Evolutionary conservation across 2,329 filamentous ascomycete genomes (phyloP).

Genomic region (Diaporthe eres): DNA sequence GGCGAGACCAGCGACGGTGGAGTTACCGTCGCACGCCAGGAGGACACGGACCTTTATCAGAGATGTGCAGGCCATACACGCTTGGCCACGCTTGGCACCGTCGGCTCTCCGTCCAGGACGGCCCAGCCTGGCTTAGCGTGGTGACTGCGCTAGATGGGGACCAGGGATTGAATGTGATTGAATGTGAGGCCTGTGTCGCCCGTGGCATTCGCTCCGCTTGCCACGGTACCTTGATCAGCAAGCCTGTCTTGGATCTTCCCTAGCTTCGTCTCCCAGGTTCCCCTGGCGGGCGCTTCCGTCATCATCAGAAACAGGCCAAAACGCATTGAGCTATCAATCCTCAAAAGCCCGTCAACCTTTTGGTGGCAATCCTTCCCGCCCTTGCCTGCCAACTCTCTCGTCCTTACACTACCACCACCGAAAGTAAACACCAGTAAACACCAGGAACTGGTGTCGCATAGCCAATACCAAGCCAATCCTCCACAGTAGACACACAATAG

Average conservation of each 20-base stretch:
- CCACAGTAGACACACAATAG: not conserved
- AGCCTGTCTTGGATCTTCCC: conserved; percentile 6
- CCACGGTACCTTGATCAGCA: not conserved
- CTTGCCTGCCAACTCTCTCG: not conserved
- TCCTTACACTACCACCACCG: not conserved
- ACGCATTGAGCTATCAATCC: not conserved
- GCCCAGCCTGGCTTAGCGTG: conserved; percentile 6
- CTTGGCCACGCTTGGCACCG: not conserved
- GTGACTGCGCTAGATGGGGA: conserved; percentile 5
- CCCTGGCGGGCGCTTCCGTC: conserved; percentile 32
- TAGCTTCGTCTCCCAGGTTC: conserved; percentile 18
- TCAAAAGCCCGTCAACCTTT: conserved; percentile 15
- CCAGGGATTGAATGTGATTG: not conserved
- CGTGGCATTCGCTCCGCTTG: conserved; percentile 21
- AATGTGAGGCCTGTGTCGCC: not conserved
- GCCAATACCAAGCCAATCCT: not conserved
- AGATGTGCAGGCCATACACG: not conserved
- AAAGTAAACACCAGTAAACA: conserved; percentile 24
- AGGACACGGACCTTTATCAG: not conserved
- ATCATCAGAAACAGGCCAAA: conserved; percentile 21
- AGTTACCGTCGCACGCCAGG: not conserved
- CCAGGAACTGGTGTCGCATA: not conserved
- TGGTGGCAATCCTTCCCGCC: conserved; percentile 19
- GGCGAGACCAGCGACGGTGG: conserved; percentile 28
- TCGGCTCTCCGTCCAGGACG: not conserved